Base-by-base conservation (phyloP, 2,329 filamentous ascomycete genomes). In the Chaetomium globosum region DNA sequence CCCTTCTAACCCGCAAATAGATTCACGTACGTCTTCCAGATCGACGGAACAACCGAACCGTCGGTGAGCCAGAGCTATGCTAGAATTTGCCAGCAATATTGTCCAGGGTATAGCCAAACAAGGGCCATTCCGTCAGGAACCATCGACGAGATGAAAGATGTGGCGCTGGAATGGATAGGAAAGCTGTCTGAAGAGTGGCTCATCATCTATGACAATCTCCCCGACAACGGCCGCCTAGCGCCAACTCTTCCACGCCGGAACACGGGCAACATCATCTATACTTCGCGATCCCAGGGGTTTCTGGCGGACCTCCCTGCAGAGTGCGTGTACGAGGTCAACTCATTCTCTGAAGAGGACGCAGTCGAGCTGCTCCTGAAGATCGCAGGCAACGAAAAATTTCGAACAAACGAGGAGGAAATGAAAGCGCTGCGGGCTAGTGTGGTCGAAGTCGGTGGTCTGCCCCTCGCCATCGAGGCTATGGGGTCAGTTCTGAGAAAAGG, bases 221-320 rank as follows among this genome's bases (percentile, higher is more conserved):
- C 59, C 39, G 53, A 67, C 61, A n/a, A 59, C 23, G 4, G 65
- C 12, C 30, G 21, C 13, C 26, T 63, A 59, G 0, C n/a, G 71
- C 5, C 56, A 26, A 30, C n/a, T 48, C 0, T 73, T 1, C 74
- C 73, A 0, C 52, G 49, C 0, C 65, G 69, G 1, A 61, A 68
- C 13, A 67, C 54, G 0, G 74, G 74, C 0, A 74, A 74, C 43
- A 66, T 75, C 0, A 59, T 76, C n/a, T 75, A 74, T 63, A 76
- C 73, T 70, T 72, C 61, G 52, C 70, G 49, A 62, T 66, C 43
- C 39, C 59, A 19, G 39, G 69, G 9, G 52, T 72, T 30, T n/a
- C 59, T n/a, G 60, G 61, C 39, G 0, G 54, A 58, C 1, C 54
- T 72, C 4, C 69, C 33, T 1, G 62, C 51, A 26, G 57, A 66